Evolutionary conservation across 192 early-diverging fungal genomes (phyloP).

Genomic region (Coemansia sp.): DNA sequence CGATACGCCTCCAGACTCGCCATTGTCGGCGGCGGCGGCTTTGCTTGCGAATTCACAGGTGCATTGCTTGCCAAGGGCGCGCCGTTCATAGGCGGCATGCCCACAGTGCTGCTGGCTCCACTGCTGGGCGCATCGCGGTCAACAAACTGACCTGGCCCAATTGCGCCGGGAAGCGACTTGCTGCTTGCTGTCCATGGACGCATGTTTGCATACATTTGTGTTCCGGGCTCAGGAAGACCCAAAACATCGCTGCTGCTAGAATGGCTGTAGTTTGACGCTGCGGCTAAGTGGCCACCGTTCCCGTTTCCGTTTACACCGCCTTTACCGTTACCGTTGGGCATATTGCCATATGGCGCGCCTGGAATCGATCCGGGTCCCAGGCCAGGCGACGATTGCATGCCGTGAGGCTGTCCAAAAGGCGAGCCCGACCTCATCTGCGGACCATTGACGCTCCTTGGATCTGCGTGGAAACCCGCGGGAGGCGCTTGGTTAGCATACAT

Average conservation of each 20-base stretch:
- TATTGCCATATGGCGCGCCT: not conserved
- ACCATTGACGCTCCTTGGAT: constrained; percentile 9
- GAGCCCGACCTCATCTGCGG: constrained; percentile 5
- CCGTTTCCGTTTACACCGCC: not conserved
- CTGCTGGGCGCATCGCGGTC: constrained; percentile 44
- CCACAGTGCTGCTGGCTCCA: constrained; percentile 42
- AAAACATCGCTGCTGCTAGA: constrained; percentile 37
- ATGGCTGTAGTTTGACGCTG: constrained; percentile 23
- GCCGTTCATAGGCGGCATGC: constrained; percentile 35
- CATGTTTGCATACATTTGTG: constrained; percentile 21
- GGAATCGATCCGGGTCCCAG: not conserved
- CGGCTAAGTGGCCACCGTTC: not conserved
- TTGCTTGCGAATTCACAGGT: constrained; percentile 18
- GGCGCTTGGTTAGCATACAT: not conserved
- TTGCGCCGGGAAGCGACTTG: constrained; percentile 37
- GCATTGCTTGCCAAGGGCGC: constrained; percentile 26
- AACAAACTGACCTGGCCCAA: constrained; percentile 12
- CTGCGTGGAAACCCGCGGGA: constrained; percentile 6
- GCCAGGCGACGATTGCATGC: not conserved
- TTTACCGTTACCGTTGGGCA: not conserved
- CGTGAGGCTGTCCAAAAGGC: constrained; percentile 9
- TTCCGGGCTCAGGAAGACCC: constrained; percentile 4
- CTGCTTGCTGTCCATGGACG: constrained; percentile 47
- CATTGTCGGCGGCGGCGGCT: constrained; percentile 39
- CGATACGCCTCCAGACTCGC: constrained; percentile 51